Conservation (phyloP, 192 early-diverging fungal species). For the Coemansia sp. region DNA sequence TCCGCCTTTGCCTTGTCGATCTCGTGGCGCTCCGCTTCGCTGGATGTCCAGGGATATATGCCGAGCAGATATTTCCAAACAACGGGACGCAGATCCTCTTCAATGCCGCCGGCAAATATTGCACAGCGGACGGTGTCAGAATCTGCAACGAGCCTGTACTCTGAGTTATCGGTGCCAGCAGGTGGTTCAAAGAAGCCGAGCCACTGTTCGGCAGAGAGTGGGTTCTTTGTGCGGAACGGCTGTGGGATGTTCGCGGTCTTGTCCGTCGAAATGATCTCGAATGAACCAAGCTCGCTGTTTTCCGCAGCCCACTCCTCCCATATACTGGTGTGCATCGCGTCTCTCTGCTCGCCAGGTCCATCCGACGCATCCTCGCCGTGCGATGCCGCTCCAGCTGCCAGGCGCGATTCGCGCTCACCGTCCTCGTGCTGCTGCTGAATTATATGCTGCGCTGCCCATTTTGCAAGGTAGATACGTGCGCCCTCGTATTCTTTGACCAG, state of each 20-base stretch:
- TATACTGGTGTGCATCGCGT: conserved; percentile 28
- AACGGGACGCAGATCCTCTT: conserved; percentile 72
- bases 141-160: conserved; percentile 50
- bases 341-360: conserved; percentile 3
- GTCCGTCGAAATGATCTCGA: conserved; percentile 47
- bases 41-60: conserved; percentile 83
- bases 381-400: conserved; percentile 9
- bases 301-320: conserved; percentile 56
- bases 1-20: conserved; percentile 60
- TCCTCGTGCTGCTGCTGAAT: conserved; percentile 56
- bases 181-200: conserved; percentile 64
- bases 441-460: conserved; percentile 69
- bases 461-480: conserved; percentile 73
- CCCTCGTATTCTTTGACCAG: conserved; percentile 78
- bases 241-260: conserved; percentile 34
- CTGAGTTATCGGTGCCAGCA: conserved; percentile 16
- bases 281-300: conserved; percentile 41
- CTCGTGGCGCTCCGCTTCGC: conserved; percentile 65
- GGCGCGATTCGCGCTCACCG: conserved; percentile 38
- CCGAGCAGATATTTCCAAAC: conserved; percentile 90
- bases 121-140: conserved; percentile 57
- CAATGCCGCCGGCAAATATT: conserved; percentile 77
- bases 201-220: conserved; percentile 70
- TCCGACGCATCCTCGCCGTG: not conserved
- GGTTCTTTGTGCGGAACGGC: conserved; percentile 46